A percentile compares a stretch with the other conserved stretches of the same genome.
phyloP scores from a whole-genome alignment of 2,329 filamentous ascomycete species.

The Gremmenia infestans region DNA sequence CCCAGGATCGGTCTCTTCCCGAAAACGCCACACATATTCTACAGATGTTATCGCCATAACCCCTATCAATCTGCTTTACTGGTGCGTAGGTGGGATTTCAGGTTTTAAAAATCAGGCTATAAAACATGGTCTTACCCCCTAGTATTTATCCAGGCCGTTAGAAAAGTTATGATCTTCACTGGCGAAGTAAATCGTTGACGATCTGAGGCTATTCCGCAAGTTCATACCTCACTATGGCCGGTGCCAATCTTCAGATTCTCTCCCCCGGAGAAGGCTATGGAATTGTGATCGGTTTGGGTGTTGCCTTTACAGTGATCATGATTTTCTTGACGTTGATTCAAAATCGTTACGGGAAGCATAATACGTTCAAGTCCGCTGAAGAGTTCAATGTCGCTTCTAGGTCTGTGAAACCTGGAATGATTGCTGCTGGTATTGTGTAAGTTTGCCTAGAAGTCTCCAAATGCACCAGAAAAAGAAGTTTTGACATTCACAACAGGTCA shows the following conservation, averaged over 20 bases:
- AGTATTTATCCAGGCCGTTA: no score
- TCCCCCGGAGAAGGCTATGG: conserved; percentile 11
- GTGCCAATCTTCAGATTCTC: neutral
- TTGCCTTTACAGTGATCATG: conserved; percentile 11
- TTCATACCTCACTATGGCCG: neutral
- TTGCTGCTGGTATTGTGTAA: conserved; percentile 5
- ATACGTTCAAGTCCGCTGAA: conserved; percentile 6
- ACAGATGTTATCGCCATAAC: no score
- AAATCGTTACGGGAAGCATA: conserved; percentile 4
- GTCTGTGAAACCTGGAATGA: conserved; percentile 8
- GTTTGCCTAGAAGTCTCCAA: neutral
- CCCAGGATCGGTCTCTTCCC: neutral
- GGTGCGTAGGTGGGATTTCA: no score
- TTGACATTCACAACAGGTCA: neutral
- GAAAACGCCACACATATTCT: no score
- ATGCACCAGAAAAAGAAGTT: neutral
- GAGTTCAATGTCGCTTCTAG: conserved; percentile 9
- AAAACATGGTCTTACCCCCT: no score
- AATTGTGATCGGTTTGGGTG: conserved; percentile 13
- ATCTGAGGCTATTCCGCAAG: neutral
- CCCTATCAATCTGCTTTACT: no score
- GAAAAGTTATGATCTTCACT: no score
- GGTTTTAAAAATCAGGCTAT: no score
- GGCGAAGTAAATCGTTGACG: no score
- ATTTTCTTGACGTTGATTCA: conserved; percentile 6